phyloP scores from a whole-genome alignment of 768 basidiomycete genomes.

The Scleroderma citrinum region DNA sequence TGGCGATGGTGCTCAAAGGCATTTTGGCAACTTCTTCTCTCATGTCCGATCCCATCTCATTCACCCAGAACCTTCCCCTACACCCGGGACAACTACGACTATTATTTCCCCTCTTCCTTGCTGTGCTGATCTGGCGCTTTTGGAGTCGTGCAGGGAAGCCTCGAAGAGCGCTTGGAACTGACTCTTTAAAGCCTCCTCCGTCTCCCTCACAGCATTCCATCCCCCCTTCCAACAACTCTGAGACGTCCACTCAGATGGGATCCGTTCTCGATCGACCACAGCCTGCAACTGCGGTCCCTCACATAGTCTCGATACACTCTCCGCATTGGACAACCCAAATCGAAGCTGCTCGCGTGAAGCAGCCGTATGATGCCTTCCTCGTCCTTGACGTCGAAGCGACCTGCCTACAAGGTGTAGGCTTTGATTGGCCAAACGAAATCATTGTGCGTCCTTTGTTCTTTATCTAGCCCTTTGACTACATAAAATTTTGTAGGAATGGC shows the following conservation, averaged over 20 bases:
- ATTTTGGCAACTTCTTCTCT: conserved; percentile 5
- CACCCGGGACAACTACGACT: neutral
- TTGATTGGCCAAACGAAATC: conserved; percentile 91
- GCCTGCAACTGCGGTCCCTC: neutral
- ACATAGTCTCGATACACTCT: conserved; percentile 1
- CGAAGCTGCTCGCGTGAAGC: conserved; percentile 24
- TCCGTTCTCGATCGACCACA: conserved; percentile 3
- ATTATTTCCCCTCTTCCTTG: conserved; percentile 3
- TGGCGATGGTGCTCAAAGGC: conserved; percentile 6
- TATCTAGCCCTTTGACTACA: conserved; percentile 5
- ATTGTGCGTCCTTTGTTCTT: conserved; percentile 53
- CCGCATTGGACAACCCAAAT: conserved; percentile 3
- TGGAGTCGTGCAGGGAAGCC: conserved; percentile 1
- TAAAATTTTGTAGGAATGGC: conserved; percentile 67
- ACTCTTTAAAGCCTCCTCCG: neutral
- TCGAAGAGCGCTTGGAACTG: neutral
- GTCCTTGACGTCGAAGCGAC: conserved; percentile 91
- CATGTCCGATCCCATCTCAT: conserved; percentile 9
- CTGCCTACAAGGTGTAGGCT: conserved; percentile 57
- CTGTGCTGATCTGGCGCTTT: conserved; percentile 3
- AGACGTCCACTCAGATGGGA: conserved; percentile 16
- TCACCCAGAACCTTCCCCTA: conserved; percentile 6
- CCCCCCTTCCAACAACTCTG: neutral
- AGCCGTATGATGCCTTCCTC: conserved; percentile 71
- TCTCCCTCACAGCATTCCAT: neutral